These are phyloP conservation scores for Streptanthus diversifolius DNA, from an alignment of 345 rosid species.

Conservation along the genomic window DNA sequence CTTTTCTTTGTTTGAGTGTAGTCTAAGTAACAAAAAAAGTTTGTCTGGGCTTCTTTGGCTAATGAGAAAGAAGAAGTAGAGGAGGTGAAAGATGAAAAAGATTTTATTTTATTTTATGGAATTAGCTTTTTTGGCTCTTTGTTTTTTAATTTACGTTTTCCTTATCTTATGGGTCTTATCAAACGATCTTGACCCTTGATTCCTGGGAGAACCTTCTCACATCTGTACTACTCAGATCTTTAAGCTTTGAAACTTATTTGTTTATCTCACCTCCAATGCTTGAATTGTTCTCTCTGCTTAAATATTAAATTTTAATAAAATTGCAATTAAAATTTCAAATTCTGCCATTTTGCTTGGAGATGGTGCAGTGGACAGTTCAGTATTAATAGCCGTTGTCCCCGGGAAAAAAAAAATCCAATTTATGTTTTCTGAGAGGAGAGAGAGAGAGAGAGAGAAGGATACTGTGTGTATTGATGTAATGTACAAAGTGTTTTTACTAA, in stretches of 20 bases:
- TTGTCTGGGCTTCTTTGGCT: slow-evolving; percentile 29
- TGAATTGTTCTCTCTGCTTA: slow-evolving; percentile 28
- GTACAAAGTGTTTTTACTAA: slow-evolving; percentile 25
- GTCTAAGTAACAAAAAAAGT: slow-evolving; percentile 27
- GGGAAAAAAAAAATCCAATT: slow-evolving; percentile 27
- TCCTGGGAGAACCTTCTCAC: slow-evolving; percentile 80
- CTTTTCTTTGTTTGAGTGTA: slow-evolving; percentile 35
- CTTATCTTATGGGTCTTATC: slow-evolving; percentile 49
- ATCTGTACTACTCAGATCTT: slow-evolving; percentile 42
- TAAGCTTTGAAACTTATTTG: slow-evolving; percentile 29
- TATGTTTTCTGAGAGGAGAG: slow-evolving; percentile 18
- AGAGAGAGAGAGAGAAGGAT: neutral
- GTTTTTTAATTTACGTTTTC: neutral
- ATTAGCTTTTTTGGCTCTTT: neutral
- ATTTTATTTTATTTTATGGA: neutral
- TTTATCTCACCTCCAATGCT: slow-evolving; percentile 25
- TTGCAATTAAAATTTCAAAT: neutral
- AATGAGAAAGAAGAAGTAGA: slow-evolving; percentile 5
- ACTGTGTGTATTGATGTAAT: neutral
- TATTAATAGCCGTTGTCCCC: slow-evolving; percentile 77
- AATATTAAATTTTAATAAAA: neutral
- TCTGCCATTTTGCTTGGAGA: slow-evolving; percentile 41
- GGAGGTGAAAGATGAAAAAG: neutral
- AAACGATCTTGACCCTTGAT: slow-evolving; percentile 86
- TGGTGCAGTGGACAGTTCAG: slow-evolving; percentile 53